Evolutionary conservation across 2,329 filamentous ascomycete genomes (phyloP), one percentile per base, ranked within the genome.

Genomic region (Fusarium nurragi): DNA sequence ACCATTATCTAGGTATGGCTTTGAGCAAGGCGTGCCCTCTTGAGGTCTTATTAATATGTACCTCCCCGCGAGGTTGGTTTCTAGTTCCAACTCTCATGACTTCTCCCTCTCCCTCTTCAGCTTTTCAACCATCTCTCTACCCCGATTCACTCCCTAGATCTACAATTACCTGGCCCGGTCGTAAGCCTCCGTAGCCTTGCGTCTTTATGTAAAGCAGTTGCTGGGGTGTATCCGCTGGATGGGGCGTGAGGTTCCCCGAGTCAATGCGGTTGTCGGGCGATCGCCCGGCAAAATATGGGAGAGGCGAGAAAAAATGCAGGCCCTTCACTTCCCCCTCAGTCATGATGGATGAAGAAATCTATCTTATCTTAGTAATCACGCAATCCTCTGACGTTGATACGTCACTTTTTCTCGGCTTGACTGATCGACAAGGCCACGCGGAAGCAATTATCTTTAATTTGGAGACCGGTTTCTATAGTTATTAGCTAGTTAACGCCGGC

Each of bases 251-350:
- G 22, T 58, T 54, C 36, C 48, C 64, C 59, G 49, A 65, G 55
- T 50, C 48, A 46, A 48, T 48, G 50, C 70, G 70, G 70, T 58
- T 72, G 61, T 72, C 69, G 70, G 70, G 70, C 70, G 70, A 72
- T 72, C 70, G 70, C 70, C 70, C 70, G 70, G 50, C 38, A n/a
- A n/a, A n/a, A n/a, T n/a, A n/a, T n/a, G n/a, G 63, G 40, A 48
- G 23, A 54, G 54, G 36, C 16, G 28, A 32, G 38, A 50, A 64
- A 40, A 40, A 25, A 39, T 45, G 38, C 30, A 57, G 34, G 39
- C 32, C 30, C 34, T 43, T 36, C 26, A 39, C 39, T 38, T 40
- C 44, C 64, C 65, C 65, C 65, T 67, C 65, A 65, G 45, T 67
- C 56, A 62, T 62, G 65, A 68, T 67, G 40, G 47, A 61, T 54